phyloP scores from a whole-genome alignment of 768 basidiomycete species.

The Tulasnella calospora region DNA sequence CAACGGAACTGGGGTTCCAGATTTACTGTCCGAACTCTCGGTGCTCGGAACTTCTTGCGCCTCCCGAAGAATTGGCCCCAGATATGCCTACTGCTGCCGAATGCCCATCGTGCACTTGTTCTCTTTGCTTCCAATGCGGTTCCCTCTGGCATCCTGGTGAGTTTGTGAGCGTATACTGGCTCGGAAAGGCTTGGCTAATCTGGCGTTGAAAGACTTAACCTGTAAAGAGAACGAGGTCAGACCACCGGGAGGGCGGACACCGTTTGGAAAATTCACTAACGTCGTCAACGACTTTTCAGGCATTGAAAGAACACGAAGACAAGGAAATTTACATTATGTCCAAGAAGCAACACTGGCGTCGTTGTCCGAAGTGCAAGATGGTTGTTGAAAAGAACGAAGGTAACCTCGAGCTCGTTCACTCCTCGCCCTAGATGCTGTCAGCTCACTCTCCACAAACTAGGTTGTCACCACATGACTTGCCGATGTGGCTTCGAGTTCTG shows the following conservation, averaged over 20 bases:
- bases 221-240: constrained; percentile 19
- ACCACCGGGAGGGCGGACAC: neutral
- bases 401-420: neutral
- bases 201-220: neutral
- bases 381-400: constrained; percentile 14
- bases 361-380: constrained; percentile 15
- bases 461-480: constrained; percentile 19
- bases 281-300: neutral
- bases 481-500: constrained; percentile 13
- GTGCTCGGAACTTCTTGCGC: constrained; percentile 10
- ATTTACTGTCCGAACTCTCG: constrained; percentile 5
- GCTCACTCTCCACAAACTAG: neutral
- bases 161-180: neutral
- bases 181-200: neutral
- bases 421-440: neutral
- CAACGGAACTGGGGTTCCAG: neutral
- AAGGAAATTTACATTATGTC: neutral
- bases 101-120: constrained; percentile 6
- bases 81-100: neutral
- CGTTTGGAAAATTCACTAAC: neutral
- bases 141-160: constrained; percentile 15
- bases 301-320: constrained; percentile 12
- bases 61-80: constrained; percentile 6
- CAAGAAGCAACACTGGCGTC: constrained; percentile 12
- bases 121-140: constrained; percentile 3